These are phyloP conservation scores for Eucalyptus caleyi DNA, from an alignment of 345 rosid species.

Conservation along the genomic window DNA sequence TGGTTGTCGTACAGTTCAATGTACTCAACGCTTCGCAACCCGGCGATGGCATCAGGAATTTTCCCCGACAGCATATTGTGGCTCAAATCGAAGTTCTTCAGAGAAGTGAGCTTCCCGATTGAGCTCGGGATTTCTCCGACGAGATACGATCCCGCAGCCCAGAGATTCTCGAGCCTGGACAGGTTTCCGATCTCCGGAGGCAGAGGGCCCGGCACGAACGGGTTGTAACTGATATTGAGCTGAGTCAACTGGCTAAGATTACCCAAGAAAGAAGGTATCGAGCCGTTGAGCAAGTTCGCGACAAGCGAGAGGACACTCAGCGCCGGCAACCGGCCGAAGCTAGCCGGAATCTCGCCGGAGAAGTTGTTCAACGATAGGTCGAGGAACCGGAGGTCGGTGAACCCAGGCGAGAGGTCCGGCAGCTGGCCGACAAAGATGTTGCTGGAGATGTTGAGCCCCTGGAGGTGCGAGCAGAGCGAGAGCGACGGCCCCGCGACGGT, in stretches of 20 bases:
- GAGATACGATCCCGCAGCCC: slow-evolving; percentile 7
- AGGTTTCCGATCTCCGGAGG: slow-evolving; percentile 41
- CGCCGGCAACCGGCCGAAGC: slow-evolving; percentile 27
- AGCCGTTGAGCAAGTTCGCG: slow-evolving; percentile 25
- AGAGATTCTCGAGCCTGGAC: slow-evolving; percentile 32
- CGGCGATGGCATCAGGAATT: slow-evolving; percentile 34
- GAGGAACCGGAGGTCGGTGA: slow-evolving; percentile 13
- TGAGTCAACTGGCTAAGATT: slow-evolving; percentile 35
- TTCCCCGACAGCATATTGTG: slow-evolving; percentile 32
- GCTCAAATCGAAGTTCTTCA: slow-evolving; percentile 36
- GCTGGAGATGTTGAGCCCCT: slow-evolving; percentile 26
- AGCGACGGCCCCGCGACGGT: slow-evolving; percentile 19
- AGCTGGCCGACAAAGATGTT: slow-evolving; percentile 42
- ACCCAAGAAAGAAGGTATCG: slow-evolving; percentile 35
- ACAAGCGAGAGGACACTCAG: slow-evolving; percentile 15
- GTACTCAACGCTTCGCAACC: slow-evolving; percentile 14
- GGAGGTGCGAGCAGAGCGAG: slow-evolving; percentile 39
- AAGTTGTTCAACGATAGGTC: slow-evolving; percentile 36
- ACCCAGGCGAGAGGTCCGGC: slow-evolving; percentile 3
- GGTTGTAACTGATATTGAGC: slow-evolving; percentile 25
- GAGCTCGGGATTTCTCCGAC: slow-evolving; percentile 47
- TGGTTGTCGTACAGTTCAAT: slow-evolving; percentile 36
- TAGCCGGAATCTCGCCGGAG: slow-evolving; percentile 38
- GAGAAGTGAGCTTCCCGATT: slow-evolving; percentile 24
- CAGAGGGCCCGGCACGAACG: slow-evolving; percentile 17